Conservation (phyloP, 2,329 filamentous ascomycete species). For the Diaporthe caulivora region DNA sequence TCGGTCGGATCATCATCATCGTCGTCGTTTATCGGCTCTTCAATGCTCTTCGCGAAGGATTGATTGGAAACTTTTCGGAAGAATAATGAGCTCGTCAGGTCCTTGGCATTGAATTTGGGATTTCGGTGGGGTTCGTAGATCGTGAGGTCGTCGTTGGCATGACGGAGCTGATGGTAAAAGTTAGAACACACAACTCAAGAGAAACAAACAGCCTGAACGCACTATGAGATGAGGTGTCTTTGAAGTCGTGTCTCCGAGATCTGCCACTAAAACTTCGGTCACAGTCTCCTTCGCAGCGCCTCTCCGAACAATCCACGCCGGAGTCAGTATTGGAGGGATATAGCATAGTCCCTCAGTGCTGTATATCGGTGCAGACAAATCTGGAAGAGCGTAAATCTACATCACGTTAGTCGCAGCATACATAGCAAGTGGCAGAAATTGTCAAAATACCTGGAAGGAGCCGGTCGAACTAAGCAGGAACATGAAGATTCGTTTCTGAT, state of each 20-base stretch:
- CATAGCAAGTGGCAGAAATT: neutral
- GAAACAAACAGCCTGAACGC: slow-evolving; percentile 50
- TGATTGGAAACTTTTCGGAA: slow-evolving; percentile 83
- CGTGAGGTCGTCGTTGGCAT: slow-evolving; percentile 83
- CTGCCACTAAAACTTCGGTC: slow-evolving; percentile 84
- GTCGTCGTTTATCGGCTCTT: slow-evolving; percentile 57
- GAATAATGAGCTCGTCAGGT: slow-evolving; percentile 70
- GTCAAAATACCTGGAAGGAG: slow-evolving; percentile 77
- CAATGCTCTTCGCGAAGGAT: slow-evolving; percentile 70
- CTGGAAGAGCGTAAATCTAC: slow-evolving; percentile 81
- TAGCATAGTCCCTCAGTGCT: slow-evolving; percentile 82
- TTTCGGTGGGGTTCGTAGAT: slow-evolving; percentile 85
- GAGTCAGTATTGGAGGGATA: slow-evolving; percentile 80
- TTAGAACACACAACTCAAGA: slow-evolving; percentile 25
- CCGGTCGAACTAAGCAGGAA: slow-evolving; percentile 84
- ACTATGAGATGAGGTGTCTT: slow-evolving; percentile 86
- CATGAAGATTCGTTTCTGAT: slow-evolving; percentile 70
- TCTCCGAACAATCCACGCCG: slow-evolving; percentile 77
- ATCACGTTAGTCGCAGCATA: slow-evolving; percentile 34
- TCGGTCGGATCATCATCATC: slow-evolving; percentile 63
- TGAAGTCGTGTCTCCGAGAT: slow-evolving; percentile 81
- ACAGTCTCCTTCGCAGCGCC: slow-evolving; percentile 79
- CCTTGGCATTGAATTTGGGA: slow-evolving; percentile 51
- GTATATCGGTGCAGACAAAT: slow-evolving; percentile 79
- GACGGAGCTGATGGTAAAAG: slow-evolving; percentile 71